Evolutionary conservation across 2,329 filamentous ascomycete genomes (phyloP), one percentile per base, ranked within the genome.

Genomic region (Clonostachys rosea): DNA sequence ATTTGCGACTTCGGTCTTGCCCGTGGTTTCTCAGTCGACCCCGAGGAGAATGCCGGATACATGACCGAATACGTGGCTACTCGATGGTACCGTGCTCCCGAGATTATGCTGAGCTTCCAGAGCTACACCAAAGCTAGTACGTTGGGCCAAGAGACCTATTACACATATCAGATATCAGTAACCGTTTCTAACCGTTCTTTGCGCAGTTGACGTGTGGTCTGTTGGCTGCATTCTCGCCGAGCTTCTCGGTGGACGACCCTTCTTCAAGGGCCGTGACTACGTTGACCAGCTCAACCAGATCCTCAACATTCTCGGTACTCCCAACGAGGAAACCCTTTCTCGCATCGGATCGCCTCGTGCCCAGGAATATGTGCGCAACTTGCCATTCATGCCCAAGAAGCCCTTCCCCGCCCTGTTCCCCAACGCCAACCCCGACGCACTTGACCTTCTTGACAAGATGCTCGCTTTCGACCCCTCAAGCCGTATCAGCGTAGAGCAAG

Each of bases 61-160:
- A 97, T 99, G 94, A 99, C 94, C 11, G 94, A 99, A 71, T 99
- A 99, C 62, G 94, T 99, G 47, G 94, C 94, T 44, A 99, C 94
- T 45, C 82, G 94, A 74, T 99, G 94, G 94, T 99, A 83, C 61
- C 77, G 79, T 71, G 94, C 94, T 5, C 94, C 94, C 6, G 94
- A 99, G 70, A 99, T 99, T 59, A 99, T 99, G 94, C 75, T 99
- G 68, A 96, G 91, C 75, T 99, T 99, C 82, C 92, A 97, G 71
- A 96, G 91, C 75, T 99, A 99, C 71, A 99, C 94, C 61, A 99
- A 99, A 90, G 94, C 94, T 58, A 99, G 94, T 97, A 83, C 48
- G 91, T 92, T 9, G n/a, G 47, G 20, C 11, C 35, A 4, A 5
- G 34, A 17, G 30, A 42, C 24, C 34, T 9, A 14, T 13, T 13